Evolutionary conservation across 192 early-diverging fungal species (phyloP), one percentile per base, ranked within the genome.

Genomic region (Backusella psychrophila): DNA sequence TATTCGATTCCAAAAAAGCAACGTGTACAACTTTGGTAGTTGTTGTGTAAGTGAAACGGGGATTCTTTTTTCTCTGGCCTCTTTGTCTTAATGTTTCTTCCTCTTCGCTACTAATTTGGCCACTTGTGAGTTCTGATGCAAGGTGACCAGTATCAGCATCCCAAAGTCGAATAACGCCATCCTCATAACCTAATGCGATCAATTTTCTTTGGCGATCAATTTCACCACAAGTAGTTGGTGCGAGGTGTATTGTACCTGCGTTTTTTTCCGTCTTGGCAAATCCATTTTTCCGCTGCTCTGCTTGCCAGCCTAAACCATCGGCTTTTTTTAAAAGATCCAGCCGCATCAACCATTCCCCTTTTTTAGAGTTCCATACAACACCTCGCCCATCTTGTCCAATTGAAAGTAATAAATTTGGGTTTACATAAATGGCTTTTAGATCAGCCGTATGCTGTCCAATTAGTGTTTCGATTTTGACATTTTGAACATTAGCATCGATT

Each of bases 101-200:
- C 39, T 21, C 67, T 19, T 36, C 17, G 8, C n/a, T 33, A 36
- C 35, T 39, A n/a, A n/a, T n/a, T 19, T 39, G 34, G 35, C 35
- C 19, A 41, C 67, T 38, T 23, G 11, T 9, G 3, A 73, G 36
- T 59, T 73, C 72, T 11, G 67, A 66, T 19, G 52, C 66, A 31
- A 78, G 56, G 8, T 29, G 44, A 9, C 71, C 74, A 19, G 74
- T 73, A 15, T 29, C 35, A 4, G 72, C 21, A 41, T 73, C 66
- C 81, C 81, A 82, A 19, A 82, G 23, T 19, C 81, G 68, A 36
- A 79, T 68, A 0, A 34, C 31, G 14, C 81, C 81, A 59, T 82
- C 71, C 23, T 79, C 75, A 56, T 69, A 78, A 1, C 75, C 77
- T 19, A 73, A 42, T 14, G 75, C 75, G 9, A 79, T 71, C 66